phyloP scores from a whole-genome alignment of 2,329 filamentous ascomycete genomes.

The Xylariaceae sp. region DNA sequence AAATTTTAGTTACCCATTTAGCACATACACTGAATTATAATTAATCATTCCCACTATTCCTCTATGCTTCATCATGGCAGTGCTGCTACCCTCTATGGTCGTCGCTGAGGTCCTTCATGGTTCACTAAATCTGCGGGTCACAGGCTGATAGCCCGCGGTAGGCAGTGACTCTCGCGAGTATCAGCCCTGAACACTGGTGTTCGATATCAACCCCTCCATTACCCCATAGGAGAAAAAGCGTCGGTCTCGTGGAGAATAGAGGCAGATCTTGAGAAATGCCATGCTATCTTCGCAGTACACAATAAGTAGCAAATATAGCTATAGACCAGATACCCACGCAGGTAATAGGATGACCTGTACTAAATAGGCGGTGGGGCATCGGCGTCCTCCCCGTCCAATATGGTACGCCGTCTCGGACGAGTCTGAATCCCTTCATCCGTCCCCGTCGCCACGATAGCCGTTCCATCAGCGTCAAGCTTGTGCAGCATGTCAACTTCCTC shows the following conservation, averaged over 20 bases:
- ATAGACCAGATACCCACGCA: no score
- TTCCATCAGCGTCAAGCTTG: slow-evolving; percentile 33
- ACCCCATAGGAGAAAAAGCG: background rate
- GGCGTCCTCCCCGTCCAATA: slow-evolving; percentile 42
- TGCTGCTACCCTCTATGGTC: no score
- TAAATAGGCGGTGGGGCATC: slow-evolving; percentile 42
- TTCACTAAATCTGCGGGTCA: no score
- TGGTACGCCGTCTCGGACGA: slow-evolving; percentile 36
- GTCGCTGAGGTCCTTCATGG: no score
- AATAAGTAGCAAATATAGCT: no score
- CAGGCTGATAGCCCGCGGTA: no score
- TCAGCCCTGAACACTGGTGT: background rate
- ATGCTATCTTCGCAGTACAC: background rate
- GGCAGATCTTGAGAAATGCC: background rate
- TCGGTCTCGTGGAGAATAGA: background rate
- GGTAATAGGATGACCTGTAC: background rate
- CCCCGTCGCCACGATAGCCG: slow-evolving; percentile 41
- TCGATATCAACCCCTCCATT: background rate
- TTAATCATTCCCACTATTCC: slow-evolving; percentile 17
- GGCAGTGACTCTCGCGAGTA: no score
- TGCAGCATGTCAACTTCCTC: slow-evolving; percentile 41
- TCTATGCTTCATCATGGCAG: background rate
- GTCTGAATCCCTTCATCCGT: slow-evolving; percentile 31
- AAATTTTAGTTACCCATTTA: slow-evolving; percentile 11
- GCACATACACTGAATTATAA: slow-evolving; percentile 25